These are phyloP conservation scores for Mycena vitilis DNA, from an alignment of 768 basidiomycete genomes.

Conservation along the genomic window DNA sequence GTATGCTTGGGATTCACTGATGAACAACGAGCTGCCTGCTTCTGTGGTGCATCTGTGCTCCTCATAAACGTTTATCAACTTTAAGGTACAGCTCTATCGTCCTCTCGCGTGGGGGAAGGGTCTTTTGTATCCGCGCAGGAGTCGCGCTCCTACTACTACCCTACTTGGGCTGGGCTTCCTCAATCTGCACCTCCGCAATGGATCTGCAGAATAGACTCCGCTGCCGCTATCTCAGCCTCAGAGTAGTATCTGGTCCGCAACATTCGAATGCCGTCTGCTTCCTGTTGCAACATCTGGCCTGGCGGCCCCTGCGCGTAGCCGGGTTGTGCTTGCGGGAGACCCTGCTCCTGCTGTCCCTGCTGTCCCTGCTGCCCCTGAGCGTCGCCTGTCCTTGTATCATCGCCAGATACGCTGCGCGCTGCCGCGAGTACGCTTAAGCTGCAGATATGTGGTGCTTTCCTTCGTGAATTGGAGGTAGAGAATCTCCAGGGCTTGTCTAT, in stretches of 20 bases:
- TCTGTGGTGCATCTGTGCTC: too few species aligned
- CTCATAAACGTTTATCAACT: too few species aligned
- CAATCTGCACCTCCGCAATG: too few species aligned
- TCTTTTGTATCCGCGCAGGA: too few species aligned
- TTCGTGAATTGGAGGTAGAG: slow-evolving; percentile 22
- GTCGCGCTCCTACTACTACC: too few species aligned
- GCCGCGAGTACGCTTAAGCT: slow-evolving; percentile 19
- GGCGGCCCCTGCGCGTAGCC: slow-evolving; percentile 9
- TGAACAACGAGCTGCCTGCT: too few species aligned
- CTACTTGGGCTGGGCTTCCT: too few species aligned
- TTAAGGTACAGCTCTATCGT: too few species aligned
- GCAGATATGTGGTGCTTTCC: slow-evolving; percentile 16
- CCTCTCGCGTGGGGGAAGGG: too few species aligned
- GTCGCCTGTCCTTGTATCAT: slow-evolving; percentile 12
- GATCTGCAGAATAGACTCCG: too few species aligned
- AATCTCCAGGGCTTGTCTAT: slow-evolving; percentile 6
- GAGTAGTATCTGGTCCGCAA: neutral
- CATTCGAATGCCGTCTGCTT: slow-evolving; percentile 21
- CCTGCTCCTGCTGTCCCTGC: neutral
- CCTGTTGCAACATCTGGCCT: slow-evolving; percentile 19
- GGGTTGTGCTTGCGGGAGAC: neutral
- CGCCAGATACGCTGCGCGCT: slow-evolving; percentile 16
- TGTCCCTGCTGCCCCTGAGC: slow-evolving; percentile 2
- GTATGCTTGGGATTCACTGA: too few species aligned
- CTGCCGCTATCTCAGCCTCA: slow-evolving; percentile 1